Percentiles rank a stretch among this genome's conserved stretches.
phyloP scores from a whole-genome alignment of 2,329 filamentous ascomycete species.

The Aureobasidium uvarum region DNA sequence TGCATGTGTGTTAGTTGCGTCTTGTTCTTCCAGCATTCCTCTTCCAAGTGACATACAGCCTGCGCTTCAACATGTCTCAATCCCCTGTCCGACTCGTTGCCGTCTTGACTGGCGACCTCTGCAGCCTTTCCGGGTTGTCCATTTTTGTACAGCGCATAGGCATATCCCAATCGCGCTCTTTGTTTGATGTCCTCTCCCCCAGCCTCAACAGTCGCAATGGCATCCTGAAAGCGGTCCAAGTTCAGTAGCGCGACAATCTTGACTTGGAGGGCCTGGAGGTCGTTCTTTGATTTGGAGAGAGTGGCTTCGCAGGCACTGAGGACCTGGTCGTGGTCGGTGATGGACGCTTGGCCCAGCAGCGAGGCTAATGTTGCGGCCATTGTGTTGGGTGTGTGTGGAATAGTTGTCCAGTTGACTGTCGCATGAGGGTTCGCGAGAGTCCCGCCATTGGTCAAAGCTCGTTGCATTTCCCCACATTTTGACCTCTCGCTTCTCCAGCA shows the following conservation, averaged over 20 bases:
- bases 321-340: slow-evolving; percentile 71
- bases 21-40: neutral
- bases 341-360: slow-evolving; percentile 57
- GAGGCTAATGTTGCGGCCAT: slow-evolving; percentile 45
- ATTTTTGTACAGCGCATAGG: slow-evolving; percentile 81
- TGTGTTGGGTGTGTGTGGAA: neutral
- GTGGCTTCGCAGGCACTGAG: slow-evolving; percentile 61
- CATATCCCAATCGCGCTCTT: slow-evolving; percentile 65
- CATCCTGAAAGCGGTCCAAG: slow-evolving; percentile 78
- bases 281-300: slow-evolving; percentile 58
- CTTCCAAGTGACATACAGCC: slow-evolving; percentile 47
- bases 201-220: slow-evolving; percentile 65
- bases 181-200: slow-evolving; percentile 61
- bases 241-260: slow-evolving; percentile 74
- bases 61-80: slow-evolving; percentile 62
- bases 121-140: slow-evolving; percentile 66
- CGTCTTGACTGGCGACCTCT: slow-evolving; percentile 44
- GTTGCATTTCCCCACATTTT: slow-evolving; percentile 3
- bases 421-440: neutral
- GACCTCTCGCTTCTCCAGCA: slow-evolving; percentile 10
- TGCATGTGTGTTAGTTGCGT: slow-evolving; percentile 26
- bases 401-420: slow-evolving; percentile 3
- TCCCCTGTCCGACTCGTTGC: slow-evolving; percentile 46
- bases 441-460: slow-evolving; percentile 6
- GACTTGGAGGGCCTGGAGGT: slow-evolving; percentile 63